These are phyloP conservation scores for Yamadazyma aaseri DNA, from an alignment of 1,139 yeast genomes.

Conservation along the genomic window DNA sequence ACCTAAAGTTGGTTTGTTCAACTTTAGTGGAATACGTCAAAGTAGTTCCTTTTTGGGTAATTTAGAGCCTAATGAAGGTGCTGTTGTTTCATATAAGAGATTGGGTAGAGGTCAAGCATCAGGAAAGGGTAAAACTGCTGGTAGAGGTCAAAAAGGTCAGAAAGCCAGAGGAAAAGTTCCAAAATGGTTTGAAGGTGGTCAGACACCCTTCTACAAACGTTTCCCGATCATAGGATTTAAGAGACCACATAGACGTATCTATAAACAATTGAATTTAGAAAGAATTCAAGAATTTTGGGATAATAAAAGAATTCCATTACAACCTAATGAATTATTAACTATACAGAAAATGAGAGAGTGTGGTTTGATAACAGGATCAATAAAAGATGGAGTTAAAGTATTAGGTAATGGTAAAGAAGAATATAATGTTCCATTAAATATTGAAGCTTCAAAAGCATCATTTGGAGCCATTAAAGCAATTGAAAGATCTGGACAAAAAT, in stretches of 20 bases:
- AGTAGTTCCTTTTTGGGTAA: constrained; percentile 31
- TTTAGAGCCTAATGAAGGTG: constrained; percentile 41
- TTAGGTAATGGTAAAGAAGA: constrained; percentile 64
- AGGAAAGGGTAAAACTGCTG: constrained; percentile 90
- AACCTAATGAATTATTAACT: constrained; percentile 62
- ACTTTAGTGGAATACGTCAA: constrained; percentile 14
- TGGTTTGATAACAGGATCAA: constrained; percentile 69
- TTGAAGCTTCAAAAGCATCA: constrained; percentile 85
- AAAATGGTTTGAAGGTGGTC: constrained; percentile 98
- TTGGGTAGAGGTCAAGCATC: constrained; percentile 98
- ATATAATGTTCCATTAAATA: constrained; percentile 60
- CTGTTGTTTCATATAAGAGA: constrained; percentile 54
- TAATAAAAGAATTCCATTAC: constrained; percentile 65
- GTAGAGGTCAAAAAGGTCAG: constrained; percentile 99
- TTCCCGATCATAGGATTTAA: constrained; percentile 92
- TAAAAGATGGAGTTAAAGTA: constrained; percentile 80
- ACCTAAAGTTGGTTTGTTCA: constrained; percentile 3
- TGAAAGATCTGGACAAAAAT: constrained; percentile 70
- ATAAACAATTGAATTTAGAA: constrained; percentile 54
- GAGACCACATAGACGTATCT: constrained; percentile 50
- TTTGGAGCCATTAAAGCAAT: constrained; percentile 68
- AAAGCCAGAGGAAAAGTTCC: constrained; percentile 92
- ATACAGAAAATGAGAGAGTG: constrained; percentile 63
- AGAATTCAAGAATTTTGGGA: constrained; percentile 63
- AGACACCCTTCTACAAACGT: constrained; percentile 85